Conservation (phyloP, 345 rosid genomes). For the Eucalyptus curtisii region DNA sequence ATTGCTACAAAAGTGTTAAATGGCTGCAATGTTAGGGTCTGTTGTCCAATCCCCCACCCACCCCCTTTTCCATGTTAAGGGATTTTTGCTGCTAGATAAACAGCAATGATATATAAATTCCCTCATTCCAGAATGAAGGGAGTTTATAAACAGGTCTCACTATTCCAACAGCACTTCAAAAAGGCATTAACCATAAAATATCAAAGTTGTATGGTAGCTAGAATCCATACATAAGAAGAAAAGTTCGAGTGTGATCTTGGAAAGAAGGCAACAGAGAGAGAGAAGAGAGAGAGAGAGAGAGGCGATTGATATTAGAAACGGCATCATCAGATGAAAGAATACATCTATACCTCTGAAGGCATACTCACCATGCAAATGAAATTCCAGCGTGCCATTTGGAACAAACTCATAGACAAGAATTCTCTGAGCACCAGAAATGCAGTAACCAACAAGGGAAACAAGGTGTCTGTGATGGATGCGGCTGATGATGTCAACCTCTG, state of each 20-base stretch:
- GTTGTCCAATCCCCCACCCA: neutral
- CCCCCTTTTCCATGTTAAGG: neutral
- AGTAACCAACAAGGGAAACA: constrained; percentile 61
- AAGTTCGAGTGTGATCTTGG: neutral
- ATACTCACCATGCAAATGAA: constrained; percentile 61
- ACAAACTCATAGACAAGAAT: constrained; percentile 78
- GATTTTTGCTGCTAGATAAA: neutral
- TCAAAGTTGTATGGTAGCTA: neutral
- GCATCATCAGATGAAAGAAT: neutral
- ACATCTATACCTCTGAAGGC: neutral
- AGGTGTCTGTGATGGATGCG: constrained; percentile 65
- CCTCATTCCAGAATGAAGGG: neutral
- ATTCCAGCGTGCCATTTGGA: constrained; percentile 47
- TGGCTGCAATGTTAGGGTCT: neutral
- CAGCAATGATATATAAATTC: neutral
- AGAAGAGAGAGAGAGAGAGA: neutral
- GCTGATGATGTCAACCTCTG: constrained; percentile 52
- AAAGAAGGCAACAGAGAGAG: neutral
- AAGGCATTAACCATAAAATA: neutral
- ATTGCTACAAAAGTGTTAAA: neutral
- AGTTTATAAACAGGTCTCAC: neutral
- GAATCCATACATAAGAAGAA: neutral
- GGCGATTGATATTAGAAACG: neutral
- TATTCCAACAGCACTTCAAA: neutral
- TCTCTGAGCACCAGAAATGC: constrained; percentile 40